Evolutionary conservation across 495 filamentous ascomycete genomes (phyloP).

Genomic region (Aspergillus nanangensis): DNA sequence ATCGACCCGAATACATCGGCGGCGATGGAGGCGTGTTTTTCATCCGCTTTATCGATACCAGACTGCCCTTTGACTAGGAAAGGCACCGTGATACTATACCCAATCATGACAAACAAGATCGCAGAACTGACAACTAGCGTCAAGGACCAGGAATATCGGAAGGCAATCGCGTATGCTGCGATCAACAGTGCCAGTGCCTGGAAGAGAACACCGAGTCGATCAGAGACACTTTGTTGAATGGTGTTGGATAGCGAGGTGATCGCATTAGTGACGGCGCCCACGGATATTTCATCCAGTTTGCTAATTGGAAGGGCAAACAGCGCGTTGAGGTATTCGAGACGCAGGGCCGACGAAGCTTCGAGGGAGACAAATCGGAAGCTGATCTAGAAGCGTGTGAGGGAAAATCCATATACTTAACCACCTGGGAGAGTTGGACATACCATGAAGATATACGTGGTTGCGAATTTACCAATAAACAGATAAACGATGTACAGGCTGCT

Average conservation of each 20-base stretch:
- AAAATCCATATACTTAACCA: neutral
- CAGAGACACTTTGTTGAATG: conserved; percentile 63
- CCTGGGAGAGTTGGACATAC: conserved; percentile 7
- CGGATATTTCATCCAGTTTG: conserved; percentile 26
- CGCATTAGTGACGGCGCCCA: conserved; percentile 43
- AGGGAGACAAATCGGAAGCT: conserved; percentile 48
- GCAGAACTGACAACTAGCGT: conserved; percentile 40
- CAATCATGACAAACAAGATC: conserved; percentile 36
- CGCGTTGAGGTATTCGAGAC: conserved; percentile 26
- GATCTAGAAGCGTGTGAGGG: conserved; percentile 19
- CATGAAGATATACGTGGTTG: conserved; percentile 27
- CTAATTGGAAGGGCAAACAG: conserved; percentile 29
- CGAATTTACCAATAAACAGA: conserved; percentile 36
- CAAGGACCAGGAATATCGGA: conserved; percentile 46
- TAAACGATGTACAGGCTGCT: conserved; percentile 27
- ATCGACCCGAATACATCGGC: conserved; percentile 46
- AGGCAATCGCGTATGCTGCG: conserved; percentile 48
- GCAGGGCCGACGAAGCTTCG: conserved; percentile 21
- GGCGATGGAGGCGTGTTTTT: conserved; percentile 38
- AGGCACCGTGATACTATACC: conserved; percentile 14
- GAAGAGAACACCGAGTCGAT: conserved; percentile 47
- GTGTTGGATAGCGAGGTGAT: conserved; percentile 62
- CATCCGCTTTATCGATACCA: conserved; percentile 20
- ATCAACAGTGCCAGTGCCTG: conserved; percentile 45
- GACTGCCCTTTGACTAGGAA: conserved; percentile 41